Conservation (phyloP, 148 eudicot genomes). For the Rhododendron ovatum region DNA sequence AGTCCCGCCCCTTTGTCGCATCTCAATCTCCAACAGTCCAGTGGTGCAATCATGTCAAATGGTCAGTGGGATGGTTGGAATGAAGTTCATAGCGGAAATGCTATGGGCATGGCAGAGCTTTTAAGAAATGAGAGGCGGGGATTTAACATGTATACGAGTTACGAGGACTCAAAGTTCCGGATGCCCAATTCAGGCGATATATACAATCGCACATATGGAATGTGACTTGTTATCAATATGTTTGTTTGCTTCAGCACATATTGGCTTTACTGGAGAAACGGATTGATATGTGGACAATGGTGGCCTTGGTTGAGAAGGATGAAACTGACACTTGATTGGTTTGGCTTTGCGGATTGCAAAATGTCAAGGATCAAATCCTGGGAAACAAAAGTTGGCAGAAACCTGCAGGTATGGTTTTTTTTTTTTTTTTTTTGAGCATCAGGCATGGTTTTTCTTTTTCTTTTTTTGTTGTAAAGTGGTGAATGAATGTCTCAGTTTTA, state of each 20-base stretch:
- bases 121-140: constrained; percentile 50
- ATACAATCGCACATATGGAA: constrained; percentile 51
- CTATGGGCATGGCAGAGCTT: constrained; percentile 44
- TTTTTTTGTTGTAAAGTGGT: not conserved
- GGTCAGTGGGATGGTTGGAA: constrained; percentile 78
- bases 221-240: constrained; percentile 23
- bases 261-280: constrained; percentile 7
- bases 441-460: constrained; percentile 4
- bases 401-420: constrained; percentile 18
- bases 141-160: constrained; percentile 30
- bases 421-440: not conserved
- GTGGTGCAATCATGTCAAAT: constrained; percentile 48
- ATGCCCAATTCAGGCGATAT: constrained; percentile 50
- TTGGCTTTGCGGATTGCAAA: constrained; percentile 3
- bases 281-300: constrained; percentile 2
- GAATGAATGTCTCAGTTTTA: not conserved
- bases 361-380: constrained; percentile 15
- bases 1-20: constrained; percentile 39
- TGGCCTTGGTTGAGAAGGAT: constrained; percentile 10
- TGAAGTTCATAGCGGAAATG: constrained; percentile 39
- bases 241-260: not conserved
- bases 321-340: constrained; percentile 18
- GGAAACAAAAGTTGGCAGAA: constrained; percentile 12
- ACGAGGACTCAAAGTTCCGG: constrained; percentile 54
- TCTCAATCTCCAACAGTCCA: constrained; percentile 44